Conservation (phyloP, 2,329 filamentous ascomycete genomes). For the Phyllosticta citribraziliensis region DNA sequence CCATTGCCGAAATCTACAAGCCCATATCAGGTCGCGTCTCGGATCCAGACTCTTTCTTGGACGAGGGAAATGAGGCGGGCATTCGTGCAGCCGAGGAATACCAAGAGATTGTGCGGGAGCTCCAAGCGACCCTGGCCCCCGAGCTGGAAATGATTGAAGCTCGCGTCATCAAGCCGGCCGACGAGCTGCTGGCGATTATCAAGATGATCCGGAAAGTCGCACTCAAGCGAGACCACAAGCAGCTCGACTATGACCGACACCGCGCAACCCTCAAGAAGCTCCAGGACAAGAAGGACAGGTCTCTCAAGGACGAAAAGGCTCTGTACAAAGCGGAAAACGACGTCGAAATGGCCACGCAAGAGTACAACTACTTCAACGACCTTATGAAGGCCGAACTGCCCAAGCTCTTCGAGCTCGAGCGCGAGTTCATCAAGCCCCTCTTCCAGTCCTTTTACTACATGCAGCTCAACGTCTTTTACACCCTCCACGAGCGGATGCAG, state of each 20-base stretch:
- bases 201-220: constrained; percentile 87
- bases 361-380: constrained; percentile 97
- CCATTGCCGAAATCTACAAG: constrained; percentile 94
- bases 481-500: constrained; percentile 96
- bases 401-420: constrained; percentile 79
- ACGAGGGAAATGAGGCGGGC: constrained; percentile 83
- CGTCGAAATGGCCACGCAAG: constrained; percentile 81
- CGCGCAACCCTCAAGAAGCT: constrained; percentile 79
- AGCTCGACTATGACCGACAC: constrained; percentile 90
- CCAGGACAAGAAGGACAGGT: constrained; percentile 95
- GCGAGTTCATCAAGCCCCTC: constrained; percentile 89
- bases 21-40: constrained; percentile 94
- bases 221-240: constrained; percentile 90
- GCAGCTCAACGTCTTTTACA: constrained; percentile 99
- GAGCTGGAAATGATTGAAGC: constrained; percentile 97
- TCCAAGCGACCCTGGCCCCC: constrained; percentile 78
- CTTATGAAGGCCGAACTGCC: constrained; percentile 92
- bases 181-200: constrained; percentile 88
- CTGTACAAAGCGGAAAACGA: constrained; percentile 93
- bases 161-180: constrained; percentile 81
- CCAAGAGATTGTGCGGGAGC: constrained; percentile 77
- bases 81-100: constrained; percentile 96
- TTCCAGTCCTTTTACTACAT: constrained; percentile 99
- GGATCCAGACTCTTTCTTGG: constrained; percentile 72
- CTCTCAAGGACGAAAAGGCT: constrained; percentile 92